These are phyloP conservation scores for Ottelia alismoides DNA, from an alignment of 106 monocot genomes.

Conservation along the genomic window DNA sequence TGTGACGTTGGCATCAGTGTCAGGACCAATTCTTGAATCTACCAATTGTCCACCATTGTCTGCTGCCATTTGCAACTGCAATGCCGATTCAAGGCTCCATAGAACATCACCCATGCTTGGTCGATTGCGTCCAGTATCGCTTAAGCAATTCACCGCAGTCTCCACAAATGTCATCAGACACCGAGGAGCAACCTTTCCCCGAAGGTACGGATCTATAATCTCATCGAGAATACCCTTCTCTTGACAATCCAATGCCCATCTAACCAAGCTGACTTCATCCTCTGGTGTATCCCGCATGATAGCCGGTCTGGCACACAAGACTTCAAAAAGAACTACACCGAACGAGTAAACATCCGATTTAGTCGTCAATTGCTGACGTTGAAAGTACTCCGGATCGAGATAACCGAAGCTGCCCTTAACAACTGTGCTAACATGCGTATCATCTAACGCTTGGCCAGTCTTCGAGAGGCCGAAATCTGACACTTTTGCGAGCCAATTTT, in stretches of 20 bases:
- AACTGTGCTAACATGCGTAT: no score
- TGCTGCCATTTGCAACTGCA: conserved; percentile 30
- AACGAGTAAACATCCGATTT: no score
- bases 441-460: conserved; percentile 30
- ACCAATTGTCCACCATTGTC: no score
- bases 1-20: no score
- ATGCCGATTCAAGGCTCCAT: conserved; percentile 67
- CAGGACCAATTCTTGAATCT: no score
- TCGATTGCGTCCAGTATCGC: conserved; percentile 44
- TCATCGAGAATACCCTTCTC: conserved; percentile 63
- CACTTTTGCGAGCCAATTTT: conserved; percentile 66
- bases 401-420: no score
- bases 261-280: conserved; percentile 53
- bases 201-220: no score
- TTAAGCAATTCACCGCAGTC: conserved; percentile 55
- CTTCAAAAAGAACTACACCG: no score
- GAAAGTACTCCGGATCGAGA: no score
- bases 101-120: conserved; percentile 70
- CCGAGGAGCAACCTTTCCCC: no score
- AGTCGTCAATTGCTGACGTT: no score
- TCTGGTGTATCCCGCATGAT: conserved; percentile 69
- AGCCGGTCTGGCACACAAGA: no score
- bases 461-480: conserved; percentile 72
- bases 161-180: conserved; percentile 66
- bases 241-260: conserved; percentile 59